These are phyloP conservation scores for Lachnellula suecica DNA, from an alignment of 2,329 filamentous ascomycete genomes.

Conservation along the genomic window DNA sequence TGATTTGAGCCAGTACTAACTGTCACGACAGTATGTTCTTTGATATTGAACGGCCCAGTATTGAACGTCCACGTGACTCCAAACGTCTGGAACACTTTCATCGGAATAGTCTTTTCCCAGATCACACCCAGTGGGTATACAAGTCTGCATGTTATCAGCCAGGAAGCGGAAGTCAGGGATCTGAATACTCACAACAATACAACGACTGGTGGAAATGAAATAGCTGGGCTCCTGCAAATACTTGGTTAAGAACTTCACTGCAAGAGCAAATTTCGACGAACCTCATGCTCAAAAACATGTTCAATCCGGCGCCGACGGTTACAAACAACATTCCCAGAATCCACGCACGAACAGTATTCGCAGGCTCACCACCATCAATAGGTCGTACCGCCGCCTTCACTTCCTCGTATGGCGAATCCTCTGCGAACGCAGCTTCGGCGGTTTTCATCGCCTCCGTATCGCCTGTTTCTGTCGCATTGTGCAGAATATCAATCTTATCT, in stretches of 20 bases:
- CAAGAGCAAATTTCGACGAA: not conserved
- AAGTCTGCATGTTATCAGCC: conserved; percentile 8
- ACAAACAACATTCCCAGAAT: conserved; percentile 50
- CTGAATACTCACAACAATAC: conserved; percentile 47
- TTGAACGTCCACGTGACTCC: conserved; percentile 57
- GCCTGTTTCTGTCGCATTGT: conserved; percentile 18
- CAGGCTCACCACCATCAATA: conserved; percentile 62
- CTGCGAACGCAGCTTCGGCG: conserved; percentile 40
- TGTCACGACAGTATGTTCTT: conserved; percentile 67
- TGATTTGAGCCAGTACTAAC: conserved; percentile 34
- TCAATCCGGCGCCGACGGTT: conserved; percentile 18
- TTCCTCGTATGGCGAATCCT: conserved; percentile 66
- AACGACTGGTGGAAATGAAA: conserved; percentile 28
- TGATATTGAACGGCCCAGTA: conserved; percentile 67
- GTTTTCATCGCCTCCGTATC: conserved; percentile 35
- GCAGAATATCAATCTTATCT: conserved; percentile 18
- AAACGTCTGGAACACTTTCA: conserved; percentile 39
- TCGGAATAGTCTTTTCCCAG: conserved; percentile 40
- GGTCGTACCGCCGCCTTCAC: conserved; percentile 56
- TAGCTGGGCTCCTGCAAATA: conserved; percentile 7
- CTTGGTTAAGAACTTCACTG: not conserved
- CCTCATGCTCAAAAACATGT: conserved; percentile 24
- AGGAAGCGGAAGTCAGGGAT: not conserved
- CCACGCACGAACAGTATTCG: conserved; percentile 66
- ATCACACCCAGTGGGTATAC: conserved; percentile 19